These are phyloP conservation scores for Hysterangium stoloniferum DNA, from an alignment of 768 basidiomycete genomes.

Conservation along the genomic window DNA sequence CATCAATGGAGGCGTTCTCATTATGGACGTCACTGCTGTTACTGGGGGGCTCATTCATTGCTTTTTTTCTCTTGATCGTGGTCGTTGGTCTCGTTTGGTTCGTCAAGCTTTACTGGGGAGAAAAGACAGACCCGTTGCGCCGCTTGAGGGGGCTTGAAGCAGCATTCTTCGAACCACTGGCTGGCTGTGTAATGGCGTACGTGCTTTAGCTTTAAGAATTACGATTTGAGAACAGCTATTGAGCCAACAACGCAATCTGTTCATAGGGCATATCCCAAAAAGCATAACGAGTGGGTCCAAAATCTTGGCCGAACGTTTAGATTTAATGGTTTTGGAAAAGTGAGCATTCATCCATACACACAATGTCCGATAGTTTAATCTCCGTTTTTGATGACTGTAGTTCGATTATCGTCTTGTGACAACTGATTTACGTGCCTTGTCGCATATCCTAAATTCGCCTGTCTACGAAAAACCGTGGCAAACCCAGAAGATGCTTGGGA, in stretches of 20 bases:
- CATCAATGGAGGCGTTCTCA: no score
- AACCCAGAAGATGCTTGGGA: constrained; percentile 39
- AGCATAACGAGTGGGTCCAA: constrained; percentile 36
- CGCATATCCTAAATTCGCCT: constrained; percentile 41
- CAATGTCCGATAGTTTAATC: not conserved
- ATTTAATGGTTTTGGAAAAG: constrained; percentile 49
- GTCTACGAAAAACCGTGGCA: constrained; percentile 52
- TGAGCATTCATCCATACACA: constrained; percentile 16
- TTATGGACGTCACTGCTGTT: no score
- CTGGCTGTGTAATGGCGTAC: not conserved
- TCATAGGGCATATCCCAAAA: not conserved
- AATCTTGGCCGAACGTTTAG: constrained; percentile 43
- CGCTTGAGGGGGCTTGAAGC: not conserved
- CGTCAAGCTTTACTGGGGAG: not conserved
- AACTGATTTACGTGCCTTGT: constrained; percentile 40
- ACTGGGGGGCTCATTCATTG: no score
- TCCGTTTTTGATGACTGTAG: constrained; percentile 20
- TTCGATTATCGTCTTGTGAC: constrained; percentile 49
- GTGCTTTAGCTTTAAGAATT: not conserved
- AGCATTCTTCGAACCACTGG: not conserved
- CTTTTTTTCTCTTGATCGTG: not conserved
- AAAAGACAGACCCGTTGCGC: not conserved
- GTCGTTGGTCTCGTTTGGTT: not conserved
- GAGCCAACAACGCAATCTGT: not conserved
- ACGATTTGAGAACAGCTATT: no score